Evolutionary conservation across 331 rosid species (phyloP).

Genomic region (Rosa hybrid): DNA sequence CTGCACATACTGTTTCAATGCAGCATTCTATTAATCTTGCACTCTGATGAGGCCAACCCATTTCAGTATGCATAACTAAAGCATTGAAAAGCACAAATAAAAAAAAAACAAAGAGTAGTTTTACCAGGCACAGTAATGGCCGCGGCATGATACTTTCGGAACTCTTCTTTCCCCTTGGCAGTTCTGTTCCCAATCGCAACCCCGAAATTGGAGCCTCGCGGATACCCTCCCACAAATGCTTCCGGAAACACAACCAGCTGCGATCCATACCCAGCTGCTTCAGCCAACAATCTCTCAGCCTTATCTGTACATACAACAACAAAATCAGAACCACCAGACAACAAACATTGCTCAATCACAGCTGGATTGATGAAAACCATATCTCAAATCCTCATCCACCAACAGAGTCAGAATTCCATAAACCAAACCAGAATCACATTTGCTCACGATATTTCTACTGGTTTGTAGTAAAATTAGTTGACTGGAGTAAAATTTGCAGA

Average conservation of each 20-base stretch:
- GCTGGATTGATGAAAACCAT: not conserved
- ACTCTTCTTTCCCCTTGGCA: conserved; percentile 80
- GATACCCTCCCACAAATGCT: conserved; percentile 97
- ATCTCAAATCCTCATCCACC: not conserved
- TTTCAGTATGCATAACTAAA: not conserved
- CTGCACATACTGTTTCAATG: not conserved
- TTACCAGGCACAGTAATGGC: conserved; percentile 93
- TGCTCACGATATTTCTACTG: not conserved
- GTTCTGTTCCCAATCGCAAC: conserved; percentile 65
- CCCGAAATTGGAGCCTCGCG: conserved; percentile 83
- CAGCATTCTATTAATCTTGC: too few species aligned
- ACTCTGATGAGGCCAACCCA: too few species aligned
- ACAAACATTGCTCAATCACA: not conserved
- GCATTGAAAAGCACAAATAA: not conserved
- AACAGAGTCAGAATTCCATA: not conserved
- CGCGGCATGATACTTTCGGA: conserved; percentile 73
- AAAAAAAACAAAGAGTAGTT: not conserved
- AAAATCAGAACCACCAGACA: conserved; percentile 13
- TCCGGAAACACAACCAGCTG: conserved; percentile 94
- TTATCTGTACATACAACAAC: conserved; percentile 52
- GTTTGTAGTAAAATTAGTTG: not conserved
- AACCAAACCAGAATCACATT: too few species aligned
- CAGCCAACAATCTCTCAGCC: conserved; percentile 90
- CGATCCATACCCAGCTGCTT: conserved; percentile 79
- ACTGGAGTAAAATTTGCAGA: not conserved